A percentile compares a stretch with the other conserved stretches of the same genome.
Evolutionary conservation across 2,329 filamentous ascomycete genomes (phyloP).

Genomic region (Nemania abortiva): DNA sequence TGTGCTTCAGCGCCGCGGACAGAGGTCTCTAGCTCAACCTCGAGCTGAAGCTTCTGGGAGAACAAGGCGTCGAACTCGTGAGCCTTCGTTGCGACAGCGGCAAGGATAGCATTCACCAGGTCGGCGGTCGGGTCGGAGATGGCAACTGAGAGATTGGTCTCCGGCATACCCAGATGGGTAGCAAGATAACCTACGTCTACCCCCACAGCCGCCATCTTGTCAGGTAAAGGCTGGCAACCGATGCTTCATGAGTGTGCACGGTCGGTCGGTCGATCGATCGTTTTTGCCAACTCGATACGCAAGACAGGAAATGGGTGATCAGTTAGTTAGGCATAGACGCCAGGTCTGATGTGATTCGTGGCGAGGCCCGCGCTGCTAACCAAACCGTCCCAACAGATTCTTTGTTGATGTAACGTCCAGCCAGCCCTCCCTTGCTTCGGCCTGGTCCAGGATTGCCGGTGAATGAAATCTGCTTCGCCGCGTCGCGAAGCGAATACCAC

Average conservation of each 20-base stretch:
- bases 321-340: constrained; percentile 10
- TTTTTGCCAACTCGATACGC: neutral
- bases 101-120: constrained; percentile 79
- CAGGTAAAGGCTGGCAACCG: constrained; percentile 39
- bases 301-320: neutral
- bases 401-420: constrained; percentile 21
- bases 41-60: constrained; percentile 87
- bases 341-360: neutral
- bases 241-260: constrained; percentile 45
- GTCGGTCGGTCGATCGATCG: neutral
- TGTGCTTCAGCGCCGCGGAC: constrained; percentile 86
- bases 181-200: constrained; percentile 81
- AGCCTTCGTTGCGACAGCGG: constrained; percentile 80
- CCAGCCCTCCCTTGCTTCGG: constrained; percentile 5
- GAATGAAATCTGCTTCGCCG: constrained; percentile 18
- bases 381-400: neutral
- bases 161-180: constrained; percentile 76
- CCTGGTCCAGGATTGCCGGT: constrained; percentile 3
- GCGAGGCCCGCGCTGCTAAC: constrained; percentile 13
- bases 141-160: constrained; percentile 70
- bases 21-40: constrained; percentile 93
- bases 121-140: constrained; percentile 79
- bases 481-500: constrained; percentile 31
- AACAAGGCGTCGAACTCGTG: constrained; percentile 85
- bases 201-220: constrained; percentile 69